Evolutionary conservation across 768 basidiomycete species (phyloP), one percentile per base, ranked within the genome.

Genomic region (Pleurotus citrinopileatus): DNA sequence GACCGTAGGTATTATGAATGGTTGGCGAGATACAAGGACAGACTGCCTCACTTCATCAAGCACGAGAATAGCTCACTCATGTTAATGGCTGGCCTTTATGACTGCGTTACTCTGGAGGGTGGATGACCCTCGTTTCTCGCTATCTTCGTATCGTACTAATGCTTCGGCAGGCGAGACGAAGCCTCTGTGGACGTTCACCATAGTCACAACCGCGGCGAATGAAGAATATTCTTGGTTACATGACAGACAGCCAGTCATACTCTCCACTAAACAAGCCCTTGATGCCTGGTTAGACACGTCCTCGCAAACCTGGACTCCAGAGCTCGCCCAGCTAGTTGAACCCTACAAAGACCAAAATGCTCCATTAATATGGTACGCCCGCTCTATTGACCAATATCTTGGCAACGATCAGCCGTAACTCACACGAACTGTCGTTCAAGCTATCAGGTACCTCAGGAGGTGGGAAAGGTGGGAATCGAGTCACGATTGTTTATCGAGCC

Each of bases 21-120:
- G 96, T 76, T 91, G 37, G 87, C 84, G 54, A 91, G 87, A 65
- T 89, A 86, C 48, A 89, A 86, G 63, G 76, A 82, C 37, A 89
- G 89, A 60, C 63, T 91, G 1, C 92, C 95, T 0, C 84, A 96
- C 65, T 94, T 93, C 61, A 85, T 82, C 32, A 89, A 86, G 62
- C 82, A 79, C 38, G 78, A 81, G 40, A 81, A 87, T 54, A 75
- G 74, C 96, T 77, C 80, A 19, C 60, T 95, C 2, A 82, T 98
- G 78, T 81, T 94, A 27, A 77, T 99, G 65, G 95, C 95, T 1
- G 95, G 94, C 1, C 70, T 98, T 1, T 97, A 90, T 62, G 94
- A 97, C 58, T 79, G 70, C 46, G 82, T 80, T 2, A 68, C 79
- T n/a, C 73, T 89, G 10, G 80, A 89, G 68, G 82, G 89, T 83